Base-by-base conservation (phyloP, 805 yeast genomes). In the Candida fluviatilis region DNA sequence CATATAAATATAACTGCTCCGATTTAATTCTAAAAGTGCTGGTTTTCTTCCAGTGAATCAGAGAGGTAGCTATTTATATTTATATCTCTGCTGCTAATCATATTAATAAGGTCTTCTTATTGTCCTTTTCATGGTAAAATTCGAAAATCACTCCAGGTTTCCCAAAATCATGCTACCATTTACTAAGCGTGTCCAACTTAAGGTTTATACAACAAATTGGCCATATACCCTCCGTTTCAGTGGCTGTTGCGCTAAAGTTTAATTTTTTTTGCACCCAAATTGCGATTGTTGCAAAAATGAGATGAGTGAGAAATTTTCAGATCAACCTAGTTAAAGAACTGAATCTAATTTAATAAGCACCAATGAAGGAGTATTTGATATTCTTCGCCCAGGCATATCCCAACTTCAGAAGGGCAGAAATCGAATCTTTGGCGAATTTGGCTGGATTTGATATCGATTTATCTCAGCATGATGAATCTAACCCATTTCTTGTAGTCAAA, bases 331-430 rank as follows among this genome's bases (percentile, higher is more conserved):
- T 31, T 46, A 46, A 43, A 47, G 41, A 45, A 39, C 18, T 38
- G 52, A 49, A 50, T 49, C 47, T 40, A 51, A 45, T 51, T 51
- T 49, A 43, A 46, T 50, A 42, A 16, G 5, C 19, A 27, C 17
- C 24, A 29, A 71, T 72, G 76, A 75, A 72, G 58, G 71, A 75
- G 38, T 93, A 87, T 53, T 57, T 91, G 34, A 66, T 93, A n/a
- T 79, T 83, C 54, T 71, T 93, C 54, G 96, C 96, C 3, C 96
- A 90, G 60, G 75, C 82, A 30, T 89, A 88, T 54, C 79, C 82
- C 36, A 73, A 76, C 42, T 91, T 91, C 60, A 71, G 98, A 35
- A 62, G 62, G 26, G 86, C 95, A 0, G 99, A 91, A 61, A 62
- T 93, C 25, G 88, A 84, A 49, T 82, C 97, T 0, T 62, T 93